Evolutionary conservation across 225 moss, liverwort and hornwort genomes (phyloP), one percentile per base, ranked within the genome.

Genomic region (Marchantia paleacea): DNA sequence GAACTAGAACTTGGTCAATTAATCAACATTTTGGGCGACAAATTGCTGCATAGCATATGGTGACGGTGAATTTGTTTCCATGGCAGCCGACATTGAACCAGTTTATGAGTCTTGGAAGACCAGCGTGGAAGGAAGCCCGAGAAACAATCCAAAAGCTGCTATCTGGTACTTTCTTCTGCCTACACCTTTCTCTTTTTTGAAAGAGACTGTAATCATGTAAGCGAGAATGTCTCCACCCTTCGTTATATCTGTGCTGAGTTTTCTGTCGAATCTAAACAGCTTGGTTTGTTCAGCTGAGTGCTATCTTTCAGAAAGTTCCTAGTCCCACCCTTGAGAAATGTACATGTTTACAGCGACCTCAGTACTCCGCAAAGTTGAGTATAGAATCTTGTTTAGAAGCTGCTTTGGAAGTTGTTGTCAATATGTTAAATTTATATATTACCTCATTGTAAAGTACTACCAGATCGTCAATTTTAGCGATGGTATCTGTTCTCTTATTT

Each of bases 101-200:
- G 15, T 97, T 95, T 81, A 97, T 97, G 95, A 89, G 92, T 48
- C 89, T 97, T 53, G 95, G 97, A 69, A 88, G 92, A 87, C 92
- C 91, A 71, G 93, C 93, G 8, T 97, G 97, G 97, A 93, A 92
- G 82, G 93, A 99, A 83, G 93, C 93, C 18, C 89, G 97, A 30
- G 80, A 86, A 72, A 92, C 91, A 13, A 69, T 99, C 69, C 95
- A 99, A 51, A 93, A 89, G 69, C 79, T 99, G 69, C 78, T 99
- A 13, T 93, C 95, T 22, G 95, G 97, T 97, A 82, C 49, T 61
- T 12, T 58, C 25, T 12, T 52, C 39, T 12, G 2, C 18, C 29
- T 10, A 12, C 13, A 12, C 29, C 22, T 55, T 55, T 18, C 18
- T 11, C 75, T 30, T 75, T 15, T 55, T 7, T 6, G 58, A 30